Conservation (phyloP, 306 rosid genomes). For the Cucurbita ficifolia region DNA sequence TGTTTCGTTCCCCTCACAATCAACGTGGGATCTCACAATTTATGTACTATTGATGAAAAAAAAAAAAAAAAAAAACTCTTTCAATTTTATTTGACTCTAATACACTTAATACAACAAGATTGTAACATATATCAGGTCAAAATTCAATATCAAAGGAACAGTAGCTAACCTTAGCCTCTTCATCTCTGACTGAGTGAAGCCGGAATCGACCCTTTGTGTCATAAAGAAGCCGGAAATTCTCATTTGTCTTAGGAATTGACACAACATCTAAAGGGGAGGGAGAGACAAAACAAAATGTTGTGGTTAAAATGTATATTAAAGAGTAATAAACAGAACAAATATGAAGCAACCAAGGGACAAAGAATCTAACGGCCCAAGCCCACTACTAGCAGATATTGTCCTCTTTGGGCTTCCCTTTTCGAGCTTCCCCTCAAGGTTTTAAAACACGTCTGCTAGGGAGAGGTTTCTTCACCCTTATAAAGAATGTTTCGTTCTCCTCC, state of each 20-base stretch:
- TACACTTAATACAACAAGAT: neutral
- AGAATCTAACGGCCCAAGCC: no score
- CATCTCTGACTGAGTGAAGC: constrained; percentile 67
- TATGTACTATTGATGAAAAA: neutral
- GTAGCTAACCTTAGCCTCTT: constrained; percentile 53
- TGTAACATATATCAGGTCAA: neutral
- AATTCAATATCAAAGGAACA: neutral
- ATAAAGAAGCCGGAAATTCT: constrained; percentile 72
- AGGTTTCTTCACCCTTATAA: no score
- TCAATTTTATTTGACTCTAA: neutral
- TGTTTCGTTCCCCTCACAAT: no score
- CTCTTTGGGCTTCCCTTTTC: no score
- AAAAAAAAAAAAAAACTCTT: neutral
- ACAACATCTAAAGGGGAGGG: constrained; percentile 33
- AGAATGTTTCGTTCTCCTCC: no score
- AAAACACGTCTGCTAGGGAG: no score
- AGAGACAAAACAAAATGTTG: neutral
- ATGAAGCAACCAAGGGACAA: neutral
- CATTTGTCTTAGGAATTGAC: constrained; percentile 68
- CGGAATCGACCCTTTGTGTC: constrained; percentile 79
- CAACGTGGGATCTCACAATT: neutral
- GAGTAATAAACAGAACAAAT: neutral
- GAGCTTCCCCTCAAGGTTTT: no score
- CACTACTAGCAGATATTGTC: no score
- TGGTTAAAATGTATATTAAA: neutral